Evolutionary conservation across 495 filamentous ascomycete species (phyloP), one percentile per base, ranked within the genome.

Genomic region (Aspergillus conjunctus): DNA sequence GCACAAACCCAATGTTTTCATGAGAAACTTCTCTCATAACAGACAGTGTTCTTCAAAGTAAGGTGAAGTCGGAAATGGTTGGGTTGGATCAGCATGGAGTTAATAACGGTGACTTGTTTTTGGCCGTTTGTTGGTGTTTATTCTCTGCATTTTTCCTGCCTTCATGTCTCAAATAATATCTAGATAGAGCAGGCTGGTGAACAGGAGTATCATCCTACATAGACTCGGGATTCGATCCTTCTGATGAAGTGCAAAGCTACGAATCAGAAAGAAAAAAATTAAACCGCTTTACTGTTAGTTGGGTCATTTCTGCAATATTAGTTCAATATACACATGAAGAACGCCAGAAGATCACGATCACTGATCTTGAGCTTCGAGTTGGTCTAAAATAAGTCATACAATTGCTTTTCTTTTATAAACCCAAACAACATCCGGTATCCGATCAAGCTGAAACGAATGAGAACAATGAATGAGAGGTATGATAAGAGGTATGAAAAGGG

Each of bases 351-450:
- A 12, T 53, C 50, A 26, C 2, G 33, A 53, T n/a, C 14, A 50
- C 46, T 7, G 32, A 34, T 32, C 15, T 34, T 26, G 33, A n/a
- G 50, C 54, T 14, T 54, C 17, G 51, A 37, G 50, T 44, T 26
- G 44, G 22, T 30, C 34, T 56, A 14, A 54, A 18, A 34, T 41
- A 56, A 52, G 50, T 37, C 14, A 45, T 43, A 53, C 55, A 58
- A 50, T 48, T 63, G 51, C 49, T 62, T 60, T 61, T 26, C 26
- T 26, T 26, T 62, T 50, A 20, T 59, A 56, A 61, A 41, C 55
- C 59, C 51, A 59, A 57, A 62, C 49, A 54, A 39, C 55, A 55
- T 63, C 61, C 55, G 44, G 57, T 60, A 60, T 59, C 65, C 58
- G 46, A 55, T 31, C 54, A 62, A 63, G 46, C 41, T 61, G 21